Evolutionary conservation across 768 basidiomycete genomes (phyloP).

Genomic region (Suillus ampliporus): DNA sequence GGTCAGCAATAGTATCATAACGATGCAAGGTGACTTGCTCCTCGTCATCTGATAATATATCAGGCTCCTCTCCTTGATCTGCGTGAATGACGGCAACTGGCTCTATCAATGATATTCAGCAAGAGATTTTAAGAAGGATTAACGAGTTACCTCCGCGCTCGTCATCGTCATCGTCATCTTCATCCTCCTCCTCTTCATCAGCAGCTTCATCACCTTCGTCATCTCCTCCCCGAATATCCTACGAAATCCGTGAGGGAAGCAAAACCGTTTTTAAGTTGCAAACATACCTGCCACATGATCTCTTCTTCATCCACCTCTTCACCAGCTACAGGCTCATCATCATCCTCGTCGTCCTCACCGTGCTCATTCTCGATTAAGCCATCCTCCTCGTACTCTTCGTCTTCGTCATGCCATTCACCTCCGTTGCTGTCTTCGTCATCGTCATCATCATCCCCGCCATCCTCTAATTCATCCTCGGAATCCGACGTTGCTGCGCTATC

Average conservation of each 20-base stretch:
- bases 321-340: conserved; percentile 55
- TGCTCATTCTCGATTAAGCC: conserved; percentile 68
- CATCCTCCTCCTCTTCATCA: conserved; percentile 56
- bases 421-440: conserved; percentile 52
- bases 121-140: conserved; percentile 1
- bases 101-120: conserved; percentile 33
- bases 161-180: conserved; percentile 69
- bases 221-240: conserved; percentile 60
- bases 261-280: background rate
- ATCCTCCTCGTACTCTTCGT: conserved; percentile 63
- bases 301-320: conserved; percentile 56
- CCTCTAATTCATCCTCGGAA: conserved; percentile 71
- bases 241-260: background rate
- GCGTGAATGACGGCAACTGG: conserved; percentile 66
- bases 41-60: conserved; percentile 68
- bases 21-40: conserved; percentile 48
- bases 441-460: conserved; percentile 67
- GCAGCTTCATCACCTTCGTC: conserved; percentile 45
- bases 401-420: conserved; percentile 65
- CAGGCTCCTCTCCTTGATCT: conserved; percentile 65
- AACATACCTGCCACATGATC: conserved; percentile 63
- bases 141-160: conserved; percentile 30
- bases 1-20: conserved; percentile 21
- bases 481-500: conserved; percentile 83
- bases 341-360: conserved; percentile 50